Percentiles rank a stretch among this genome's conserved stretches.
Conservation (phyloP, 208 protist genomes). For the Wallacemonas collosoma region DNA sequence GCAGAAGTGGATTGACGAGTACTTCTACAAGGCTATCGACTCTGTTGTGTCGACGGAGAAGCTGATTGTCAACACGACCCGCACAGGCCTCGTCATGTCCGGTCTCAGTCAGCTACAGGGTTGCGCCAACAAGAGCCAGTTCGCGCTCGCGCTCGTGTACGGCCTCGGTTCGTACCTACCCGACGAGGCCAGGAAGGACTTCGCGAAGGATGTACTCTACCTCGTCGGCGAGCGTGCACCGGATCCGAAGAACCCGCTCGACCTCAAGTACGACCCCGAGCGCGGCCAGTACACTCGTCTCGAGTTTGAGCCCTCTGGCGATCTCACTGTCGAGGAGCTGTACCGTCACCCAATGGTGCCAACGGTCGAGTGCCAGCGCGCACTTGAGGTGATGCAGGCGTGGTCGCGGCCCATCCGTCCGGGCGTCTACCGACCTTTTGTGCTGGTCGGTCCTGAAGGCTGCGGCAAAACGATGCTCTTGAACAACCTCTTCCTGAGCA, state of each 20-base stretch:
- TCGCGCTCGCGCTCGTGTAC: constrained; percentile 91
- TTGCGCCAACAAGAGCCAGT: constrained; percentile 88
- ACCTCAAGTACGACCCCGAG: constrained; percentile 84
- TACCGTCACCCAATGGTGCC: constrained; percentile 87
- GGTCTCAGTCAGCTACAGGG: constrained; percentile 92
- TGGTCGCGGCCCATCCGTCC: constrained; percentile 85
- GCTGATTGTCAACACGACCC: constrained; percentile 91
- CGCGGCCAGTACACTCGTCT: constrained; percentile 67
- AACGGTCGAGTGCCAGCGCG: constrained; percentile 95
- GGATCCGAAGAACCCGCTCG: constrained; percentile 86
- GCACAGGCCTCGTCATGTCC: constrained; percentile 92
- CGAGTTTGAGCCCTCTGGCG: constrained; percentile 67
- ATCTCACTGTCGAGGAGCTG: constrained; percentile 87
- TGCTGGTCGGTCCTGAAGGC: constrained; percentile 97
- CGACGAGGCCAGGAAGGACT: constrained; percentile 76
- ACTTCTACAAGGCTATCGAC: constrained; percentile 94
- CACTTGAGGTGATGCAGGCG: constrained; percentile 88
- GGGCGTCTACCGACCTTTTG: constrained; percentile 92
- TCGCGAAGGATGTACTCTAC: constrained; percentile 91
- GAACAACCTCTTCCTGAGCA: constrained; percentile 80
- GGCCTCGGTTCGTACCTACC: constrained; percentile 94
- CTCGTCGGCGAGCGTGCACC: constrained; percentile 82
- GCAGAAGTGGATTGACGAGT: constrained; percentile 89
- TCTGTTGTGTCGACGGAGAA: constrained; percentile 69
- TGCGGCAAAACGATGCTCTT: constrained; percentile 97